A percentile compares a stretch with the other conserved stretches of the same genome.
Conservation (phyloP, 257 asterid genomes). For the Solanum phureja region DNA sequence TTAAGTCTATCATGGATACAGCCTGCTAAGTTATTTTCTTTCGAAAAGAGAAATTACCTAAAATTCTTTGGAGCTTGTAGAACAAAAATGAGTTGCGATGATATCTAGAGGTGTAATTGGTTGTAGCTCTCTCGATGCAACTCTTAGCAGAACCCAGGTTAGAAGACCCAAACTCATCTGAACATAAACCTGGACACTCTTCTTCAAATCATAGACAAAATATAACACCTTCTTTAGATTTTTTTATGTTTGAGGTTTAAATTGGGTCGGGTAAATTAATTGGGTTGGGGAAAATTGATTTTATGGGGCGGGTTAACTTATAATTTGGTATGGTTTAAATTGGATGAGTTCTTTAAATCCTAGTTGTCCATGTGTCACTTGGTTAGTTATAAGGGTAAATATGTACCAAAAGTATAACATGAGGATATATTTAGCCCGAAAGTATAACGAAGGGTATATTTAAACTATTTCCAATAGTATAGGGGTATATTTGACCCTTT, state of each 20-base stretch:
- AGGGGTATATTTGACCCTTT: too few species aligned
- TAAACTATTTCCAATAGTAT: too few species aligned
- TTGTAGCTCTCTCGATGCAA: neutral
- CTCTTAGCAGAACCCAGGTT: neutral
- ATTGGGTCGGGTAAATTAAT: too few species aligned
- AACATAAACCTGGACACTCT: neutral
- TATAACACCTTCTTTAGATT: too few species aligned
- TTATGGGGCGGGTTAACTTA: neutral
- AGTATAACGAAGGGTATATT: neutral
- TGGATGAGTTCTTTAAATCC: neutral
- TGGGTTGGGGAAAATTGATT: neutral
- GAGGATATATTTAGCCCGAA: too few species aligned
- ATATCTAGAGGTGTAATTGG: neutral
- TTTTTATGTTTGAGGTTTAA: too few species aligned
- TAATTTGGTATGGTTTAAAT: neutral
- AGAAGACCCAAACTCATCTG: neutral
- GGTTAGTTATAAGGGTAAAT: neutral
- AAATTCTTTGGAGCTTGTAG: neutral
- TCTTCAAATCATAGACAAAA: neutral
- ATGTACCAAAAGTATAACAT: neutral
- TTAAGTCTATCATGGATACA: neutral
- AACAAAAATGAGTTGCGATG: neutral
- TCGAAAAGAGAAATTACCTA: neutral
- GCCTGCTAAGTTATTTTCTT: neutral
- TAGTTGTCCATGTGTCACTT: neutral